phyloP scores from a whole-genome alignment of 2,329 filamentous ascomycete species.

The Fusarium multiceps region DNA sequence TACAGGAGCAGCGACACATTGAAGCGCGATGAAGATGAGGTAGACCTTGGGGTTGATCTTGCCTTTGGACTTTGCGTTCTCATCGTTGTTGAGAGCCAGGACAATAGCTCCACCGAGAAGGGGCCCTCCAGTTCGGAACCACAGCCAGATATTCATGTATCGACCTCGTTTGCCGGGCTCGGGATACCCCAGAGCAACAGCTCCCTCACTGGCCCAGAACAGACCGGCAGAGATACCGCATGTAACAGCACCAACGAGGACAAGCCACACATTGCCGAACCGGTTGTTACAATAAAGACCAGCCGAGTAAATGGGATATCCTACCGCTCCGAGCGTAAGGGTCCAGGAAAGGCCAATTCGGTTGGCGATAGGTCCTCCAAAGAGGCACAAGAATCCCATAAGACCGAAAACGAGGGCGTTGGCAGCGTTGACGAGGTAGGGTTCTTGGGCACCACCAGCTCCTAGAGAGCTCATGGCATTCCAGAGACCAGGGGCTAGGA shows the following conservation, averaged over 20 bases:
- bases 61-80: slow-evolving; percentile 41
- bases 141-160: slow-evolving; percentile 21
- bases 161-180: slow-evolving; percentile 16
- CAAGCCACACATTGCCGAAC: slow-evolving; percentile 63
- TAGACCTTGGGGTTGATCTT: slow-evolving; percentile 35
- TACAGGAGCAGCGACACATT: slow-evolving; percentile 9
- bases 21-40: slow-evolving; percentile 28
- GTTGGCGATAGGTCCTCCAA: slow-evolving; percentile 11
- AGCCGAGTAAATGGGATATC: slow-evolving; percentile 60
- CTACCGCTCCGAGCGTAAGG: slow-evolving; percentile 56
- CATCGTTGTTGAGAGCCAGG: slow-evolving; percentile 56
- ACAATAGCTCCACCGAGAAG: slow-evolving; percentile 51
- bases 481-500: slow-evolving; percentile 40
- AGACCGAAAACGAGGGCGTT: slow-evolving; percentile 20
- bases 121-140: slow-evolving; percentile 9
- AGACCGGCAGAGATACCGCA: slow-evolving; percentile 61
- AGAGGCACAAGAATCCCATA: slow-evolving; percentile 14
- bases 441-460: slow-evolving; percentile 57
- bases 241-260: slow-evolving; percentile 58
- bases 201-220: slow-evolving; percentile 63
- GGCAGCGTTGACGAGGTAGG: slow-evolving; percentile 67
- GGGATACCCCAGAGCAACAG: slow-evolving; percentile 60
- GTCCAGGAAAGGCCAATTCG: slow-evolving; percentile 50
- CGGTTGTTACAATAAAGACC: slow-evolving; percentile 61
- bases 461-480: slow-evolving; percentile 31